Evolutionary conservation across 768 basidiomycete genomes (phyloP).

Genomic region (Naganishia friedmannii): DNA sequence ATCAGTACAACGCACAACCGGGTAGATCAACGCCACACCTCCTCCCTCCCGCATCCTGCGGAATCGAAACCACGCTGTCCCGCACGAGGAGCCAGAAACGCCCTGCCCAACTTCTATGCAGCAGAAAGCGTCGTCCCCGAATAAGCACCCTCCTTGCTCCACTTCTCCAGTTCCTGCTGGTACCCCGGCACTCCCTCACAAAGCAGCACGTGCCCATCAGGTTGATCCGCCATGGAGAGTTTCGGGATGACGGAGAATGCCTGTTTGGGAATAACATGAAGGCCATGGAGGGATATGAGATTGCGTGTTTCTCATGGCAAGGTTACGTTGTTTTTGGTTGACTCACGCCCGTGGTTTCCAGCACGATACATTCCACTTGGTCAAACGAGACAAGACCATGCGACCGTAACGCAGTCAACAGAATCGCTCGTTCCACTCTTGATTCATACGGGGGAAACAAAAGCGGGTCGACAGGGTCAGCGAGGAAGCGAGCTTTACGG

Average conservation of each 20-base stretch:
- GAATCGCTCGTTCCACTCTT: conserved; percentile 11
- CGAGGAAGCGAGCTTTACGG: too few relatives aligned
- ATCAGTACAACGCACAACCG: too few relatives aligned
- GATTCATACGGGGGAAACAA: not conserved
- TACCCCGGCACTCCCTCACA: conserved; percentile 14
- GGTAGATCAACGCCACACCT: too few relatives aligned
- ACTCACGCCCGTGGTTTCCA: conserved; percentile 18
- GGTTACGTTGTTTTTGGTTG: not conserved
- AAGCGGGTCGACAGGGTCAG: not conserved
- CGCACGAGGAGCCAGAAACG: too few relatives aligned
- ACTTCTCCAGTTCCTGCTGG: not conserved
- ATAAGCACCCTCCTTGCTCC: not conserved
- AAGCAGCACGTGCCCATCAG: not conserved
- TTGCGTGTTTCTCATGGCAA: too few relatives aligned
- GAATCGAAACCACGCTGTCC: too few relatives aligned
- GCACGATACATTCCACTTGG: conserved; percentile 14
- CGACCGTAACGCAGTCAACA: not conserved
- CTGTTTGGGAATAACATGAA: not conserved
- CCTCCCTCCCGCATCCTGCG: too few relatives aligned
- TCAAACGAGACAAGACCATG: conserved; percentile 11
- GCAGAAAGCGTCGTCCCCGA: not conserved
- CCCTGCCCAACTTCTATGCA: not conserved
- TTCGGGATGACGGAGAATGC: conserved; percentile 15
- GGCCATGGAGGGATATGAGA: too few relatives aligned
- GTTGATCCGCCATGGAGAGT: not conserved